Base-by-base conservation (phyloP, 306 rosid genomes). In the Lathyrus aphaca region DNA sequence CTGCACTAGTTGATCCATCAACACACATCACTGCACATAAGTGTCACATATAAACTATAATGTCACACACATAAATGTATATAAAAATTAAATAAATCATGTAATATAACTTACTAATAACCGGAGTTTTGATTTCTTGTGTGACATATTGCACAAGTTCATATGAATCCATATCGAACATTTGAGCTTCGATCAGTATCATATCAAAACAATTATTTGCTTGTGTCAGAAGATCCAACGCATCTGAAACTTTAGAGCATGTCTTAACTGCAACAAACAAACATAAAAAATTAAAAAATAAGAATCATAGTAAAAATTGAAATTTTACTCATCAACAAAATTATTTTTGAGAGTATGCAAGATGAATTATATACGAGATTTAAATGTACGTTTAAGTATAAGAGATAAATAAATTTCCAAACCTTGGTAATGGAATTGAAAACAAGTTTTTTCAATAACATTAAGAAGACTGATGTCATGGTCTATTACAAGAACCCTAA, bases 401-500 rank as follows among this genome's bases (percentile, higher is more conserved):
- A 32, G 6, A 32, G 10, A 35, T 35, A 35, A 35, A 35, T 6
- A 35, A 35, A 7, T 35, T 5, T 27, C 6, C 62, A 29, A 56
- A 23, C 95, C 90, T 2, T 44, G 15, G 63, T 90, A 86, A 3
- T 63, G 61, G 42, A 83, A 85, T 68, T 71, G 78, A 55, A 51
- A 40, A 5, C 86, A 82, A 77, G 79, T 71, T 67, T 76, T 45
- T 66, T 83, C 74, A 3, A 86, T 69, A 40, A 44, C 54, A 72
- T 56, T 69, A 68, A 90, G 64, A 51, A 69, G 64, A 25, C 64
- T 48, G n/a, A 32, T 14, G 64, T 90, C 94, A 48, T 77, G 72
- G 35, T 87, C 96, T 35, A 90, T 87, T 6, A 81, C 89, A 10
- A 90, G 83, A 65, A 90, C 83, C 64, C 81, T 82, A 25, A 90